phyloP scores from a whole-genome alignment of 2,329 filamentous ascomycete species.

The Bipolaris victoriae region DNA sequence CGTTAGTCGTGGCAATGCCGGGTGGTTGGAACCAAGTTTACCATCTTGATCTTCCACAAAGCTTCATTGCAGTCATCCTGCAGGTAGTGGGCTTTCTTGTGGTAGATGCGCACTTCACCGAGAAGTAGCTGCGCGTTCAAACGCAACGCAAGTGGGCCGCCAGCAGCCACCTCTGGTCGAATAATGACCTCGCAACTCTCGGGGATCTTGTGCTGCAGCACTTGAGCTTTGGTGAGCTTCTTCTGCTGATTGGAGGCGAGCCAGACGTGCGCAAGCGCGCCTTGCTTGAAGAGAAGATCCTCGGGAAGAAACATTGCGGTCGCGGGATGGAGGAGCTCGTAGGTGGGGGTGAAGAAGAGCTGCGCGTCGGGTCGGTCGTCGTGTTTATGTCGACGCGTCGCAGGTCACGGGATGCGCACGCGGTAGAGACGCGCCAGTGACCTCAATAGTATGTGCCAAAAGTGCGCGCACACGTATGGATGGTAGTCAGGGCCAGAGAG shows the following conservation, averaged over 20 bases:
- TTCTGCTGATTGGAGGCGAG: slow-evolving; percentile 97
- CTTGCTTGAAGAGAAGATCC: slow-evolving; percentile 93
- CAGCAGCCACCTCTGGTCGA: slow-evolving; percentile 64
- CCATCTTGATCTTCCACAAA: slow-evolving; percentile 98
- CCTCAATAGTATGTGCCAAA: slow-evolving; percentile 19
- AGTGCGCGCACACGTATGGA: slow-evolving; percentile 30
- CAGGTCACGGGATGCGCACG: slow-evolving; percentile 32
- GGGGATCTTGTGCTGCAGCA: slow-evolving; percentile 91
- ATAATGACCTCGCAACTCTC: slow-evolving; percentile 96
- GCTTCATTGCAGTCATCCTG: slow-evolving; percentile 98
- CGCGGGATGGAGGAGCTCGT: slow-evolving; percentile 15
- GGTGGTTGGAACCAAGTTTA: slow-evolving; percentile 48
- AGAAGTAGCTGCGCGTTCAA: slow-evolving; percentile 92
- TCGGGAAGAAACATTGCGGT: slow-evolving; percentile 93
- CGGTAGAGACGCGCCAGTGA: slow-evolving; percentile 31
- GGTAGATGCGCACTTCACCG: slow-evolving; percentile 97
- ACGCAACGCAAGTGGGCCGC: slow-evolving; percentile 93
- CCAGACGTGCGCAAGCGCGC: slow-evolving; percentile 97
- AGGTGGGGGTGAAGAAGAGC: slow-evolving; percentile 21
- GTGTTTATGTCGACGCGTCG: slow-evolving; percentile 46
- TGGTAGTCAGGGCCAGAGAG: slow-evolving; percentile 26
- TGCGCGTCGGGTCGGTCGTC: slow-evolving; percentile 29
- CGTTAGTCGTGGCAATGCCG: slow-evolving; percentile 23
- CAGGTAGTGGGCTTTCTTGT: slow-evolving; percentile 93
- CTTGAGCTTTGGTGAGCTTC: slow-evolving; percentile 96